Conservation (phyloP, 202 grass and related monocot genomes). For the Tripidium arundinaceum region DNA sequence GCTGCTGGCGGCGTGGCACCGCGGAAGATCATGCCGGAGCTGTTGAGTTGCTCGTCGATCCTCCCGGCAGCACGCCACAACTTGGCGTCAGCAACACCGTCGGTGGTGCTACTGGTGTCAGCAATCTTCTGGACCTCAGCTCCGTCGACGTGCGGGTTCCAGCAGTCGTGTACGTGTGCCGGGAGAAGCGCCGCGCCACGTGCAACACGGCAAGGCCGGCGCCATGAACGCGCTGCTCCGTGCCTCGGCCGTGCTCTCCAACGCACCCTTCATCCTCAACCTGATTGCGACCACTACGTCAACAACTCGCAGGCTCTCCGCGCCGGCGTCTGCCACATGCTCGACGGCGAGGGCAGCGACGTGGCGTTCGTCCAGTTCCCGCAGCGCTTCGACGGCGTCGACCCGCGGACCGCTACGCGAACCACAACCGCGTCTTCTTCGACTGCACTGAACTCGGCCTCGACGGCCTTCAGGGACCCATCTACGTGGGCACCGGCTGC, state of each 20-base stretch:
- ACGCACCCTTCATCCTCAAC: conserved; percentile 36
- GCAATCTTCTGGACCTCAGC: neutral
- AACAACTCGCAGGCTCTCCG: conserved; percentile 37
- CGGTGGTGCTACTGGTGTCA: no score
- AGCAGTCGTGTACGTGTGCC: conserved; percentile 28
- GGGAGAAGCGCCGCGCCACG: conserved; percentile 21
- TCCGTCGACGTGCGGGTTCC: conserved; percentile 23
- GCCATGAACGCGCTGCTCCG: conserved; percentile 40
- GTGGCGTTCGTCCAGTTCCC: conserved; percentile 85
- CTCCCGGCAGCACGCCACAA: neutral
- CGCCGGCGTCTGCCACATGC: conserved; percentile 18
- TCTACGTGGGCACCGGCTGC: conserved; percentile 70
- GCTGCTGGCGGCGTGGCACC: no score
- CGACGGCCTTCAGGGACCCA: conserved; percentile 70
- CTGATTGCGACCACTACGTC: conserved; percentile 44
- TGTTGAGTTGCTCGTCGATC: conserved; percentile 31
- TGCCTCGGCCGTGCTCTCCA: conserved; percentile 36
- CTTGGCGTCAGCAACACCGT: no score
- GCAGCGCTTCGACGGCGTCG: conserved; percentile 74
- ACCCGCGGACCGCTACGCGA: conserved; percentile 77
- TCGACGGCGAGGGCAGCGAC: neutral
- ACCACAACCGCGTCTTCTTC: conserved; percentile 88
- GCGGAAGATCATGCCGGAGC: conserved; percentile 40
- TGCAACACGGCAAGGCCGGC: conserved; percentile 31
- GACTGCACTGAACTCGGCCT: conserved; percentile 74